Conservation (phyloP, 129 eudicot genomes). For the Flaveria bidentis region DNA sequence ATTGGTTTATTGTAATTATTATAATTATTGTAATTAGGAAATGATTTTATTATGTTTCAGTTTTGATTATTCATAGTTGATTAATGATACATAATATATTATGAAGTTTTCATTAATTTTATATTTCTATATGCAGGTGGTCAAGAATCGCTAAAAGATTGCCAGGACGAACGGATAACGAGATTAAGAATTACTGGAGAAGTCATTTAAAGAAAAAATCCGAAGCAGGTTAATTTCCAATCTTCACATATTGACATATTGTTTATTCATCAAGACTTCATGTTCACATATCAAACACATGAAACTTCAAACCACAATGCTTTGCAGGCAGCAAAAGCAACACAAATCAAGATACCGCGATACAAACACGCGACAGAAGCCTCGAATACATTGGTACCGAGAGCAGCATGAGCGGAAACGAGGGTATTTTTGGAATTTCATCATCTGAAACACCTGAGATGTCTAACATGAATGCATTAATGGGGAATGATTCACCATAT, state of each 20-base stretch:
- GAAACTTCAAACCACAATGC: constrained; percentile 16
- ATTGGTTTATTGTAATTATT: no score
- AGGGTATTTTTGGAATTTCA: constrained; percentile 27
- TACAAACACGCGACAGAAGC: constrained; percentile 24
- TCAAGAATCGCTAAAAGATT: constrained; percentile 66
- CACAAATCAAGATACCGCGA: constrained; percentile 21
- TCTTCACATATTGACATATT: not conserved
- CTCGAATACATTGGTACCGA: constrained; percentile 12
- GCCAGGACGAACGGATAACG: constrained; percentile 77
- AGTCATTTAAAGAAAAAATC: constrained; percentile 61
- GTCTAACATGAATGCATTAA: constrained; percentile 24
- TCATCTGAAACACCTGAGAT: constrained; percentile 21
- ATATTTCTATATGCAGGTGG: constrained; percentile 46
- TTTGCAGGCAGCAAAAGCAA: constrained; percentile 7
- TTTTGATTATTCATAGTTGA: no score
- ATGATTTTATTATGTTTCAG: no score
- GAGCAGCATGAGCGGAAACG: constrained; percentile 27
- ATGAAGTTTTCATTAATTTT: not conserved
- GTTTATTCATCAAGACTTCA: not conserved
- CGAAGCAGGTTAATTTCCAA: constrained; percentile 32
- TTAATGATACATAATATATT: no score
- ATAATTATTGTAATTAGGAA: no score
- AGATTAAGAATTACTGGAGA: constrained; percentile 85
- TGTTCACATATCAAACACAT: not conserved
- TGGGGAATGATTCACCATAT: constrained; percentile 39